These are phyloP conservation scores for Sequoiadendron giganteum DNA, from an alignment of 75 land plant species.

Conservation along the genomic window DNA sequence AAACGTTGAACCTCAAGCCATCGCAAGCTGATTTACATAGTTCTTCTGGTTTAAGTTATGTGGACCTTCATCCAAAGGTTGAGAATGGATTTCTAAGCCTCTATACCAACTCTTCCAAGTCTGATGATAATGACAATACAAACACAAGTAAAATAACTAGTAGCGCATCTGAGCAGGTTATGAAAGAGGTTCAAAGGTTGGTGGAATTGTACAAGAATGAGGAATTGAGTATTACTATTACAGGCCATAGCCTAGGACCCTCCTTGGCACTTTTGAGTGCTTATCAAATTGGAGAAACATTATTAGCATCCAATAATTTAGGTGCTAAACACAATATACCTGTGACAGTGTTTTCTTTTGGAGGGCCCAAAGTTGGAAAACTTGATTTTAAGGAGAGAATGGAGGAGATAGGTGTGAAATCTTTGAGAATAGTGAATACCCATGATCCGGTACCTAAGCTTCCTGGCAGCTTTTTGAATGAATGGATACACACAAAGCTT, in stretches of 20 bases:
- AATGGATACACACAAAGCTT: no score
- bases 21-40: background rate
- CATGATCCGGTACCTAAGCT: no score
- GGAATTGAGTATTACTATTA: conserved; percentile 57
- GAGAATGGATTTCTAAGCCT: conserved; percentile 46
- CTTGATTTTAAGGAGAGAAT: background rate
- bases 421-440: no score
- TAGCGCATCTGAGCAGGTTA: conserved; percentile 33
- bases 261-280: conserved; percentile 27
- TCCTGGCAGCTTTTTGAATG: no score
- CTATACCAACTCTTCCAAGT: conserved; percentile 26
- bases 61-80: background rate
- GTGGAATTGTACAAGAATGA: conserved; percentile 26
- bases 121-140: background rate
- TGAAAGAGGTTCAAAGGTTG: conserved; percentile 32
- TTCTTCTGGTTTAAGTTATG: background rate
- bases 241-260: conserved; percentile 68
- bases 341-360: background rate
- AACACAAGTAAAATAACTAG: background rate
- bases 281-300: conserved; percentile 6
- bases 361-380: background rate
- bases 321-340: background rate
- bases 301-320: background rate
- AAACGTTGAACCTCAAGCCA: background rate
- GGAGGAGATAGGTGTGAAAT: background rate